These are phyloP conservation scores for Chromosphaera perkinsii DNA, from an alignment of 208 protist species.

Conservation along the genomic window DNA sequence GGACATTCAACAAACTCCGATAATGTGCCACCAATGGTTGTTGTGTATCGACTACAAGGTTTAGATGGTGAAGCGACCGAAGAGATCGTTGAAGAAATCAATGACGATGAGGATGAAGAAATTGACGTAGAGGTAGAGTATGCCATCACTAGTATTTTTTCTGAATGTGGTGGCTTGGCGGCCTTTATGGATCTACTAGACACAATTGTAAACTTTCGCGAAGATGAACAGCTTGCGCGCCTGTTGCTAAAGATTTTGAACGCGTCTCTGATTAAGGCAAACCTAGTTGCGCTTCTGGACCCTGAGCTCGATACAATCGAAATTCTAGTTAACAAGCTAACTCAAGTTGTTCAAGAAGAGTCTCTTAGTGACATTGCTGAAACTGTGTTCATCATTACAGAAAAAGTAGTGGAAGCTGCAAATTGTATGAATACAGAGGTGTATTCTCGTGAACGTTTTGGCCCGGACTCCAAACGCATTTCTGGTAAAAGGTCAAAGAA, in stretches of 20 bases:
- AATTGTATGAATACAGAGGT: too few species aligned
- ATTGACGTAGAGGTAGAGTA: constrained; percentile 52
- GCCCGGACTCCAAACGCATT: too few species aligned
- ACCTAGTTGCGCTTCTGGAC: constrained; percentile 31
- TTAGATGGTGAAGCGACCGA: constrained; percentile 80
- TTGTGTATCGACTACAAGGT: constrained; percentile 73
- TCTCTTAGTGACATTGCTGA: constrained; percentile 13
- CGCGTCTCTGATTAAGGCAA: constrained; percentile 34
- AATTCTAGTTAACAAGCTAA: constrained; percentile 32
- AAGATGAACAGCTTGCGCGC: too few species aligned
- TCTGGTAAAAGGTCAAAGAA: too few species aligned
- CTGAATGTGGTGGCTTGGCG: constrained; percentile 40
- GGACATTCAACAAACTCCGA: not conserved
- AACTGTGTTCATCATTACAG: constrained; percentile 13
- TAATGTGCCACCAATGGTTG: constrained; percentile 57
- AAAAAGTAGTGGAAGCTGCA: constrained; percentile 4
- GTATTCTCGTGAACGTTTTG: too few species aligned
- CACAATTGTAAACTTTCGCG: too few species aligned
- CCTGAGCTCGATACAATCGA: not conserved
- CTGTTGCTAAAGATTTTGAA: constrained; percentile 6
- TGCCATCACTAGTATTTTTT: constrained; percentile 52
- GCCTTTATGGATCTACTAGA: too few species aligned
- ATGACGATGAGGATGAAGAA: constrained; percentile 31
- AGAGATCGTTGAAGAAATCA: constrained; percentile 60
- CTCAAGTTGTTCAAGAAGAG: constrained; percentile 12